phyloP scores from a whole-genome alignment of 768 basidiomycete species.

The Lyophyllum decastes region DNA sequence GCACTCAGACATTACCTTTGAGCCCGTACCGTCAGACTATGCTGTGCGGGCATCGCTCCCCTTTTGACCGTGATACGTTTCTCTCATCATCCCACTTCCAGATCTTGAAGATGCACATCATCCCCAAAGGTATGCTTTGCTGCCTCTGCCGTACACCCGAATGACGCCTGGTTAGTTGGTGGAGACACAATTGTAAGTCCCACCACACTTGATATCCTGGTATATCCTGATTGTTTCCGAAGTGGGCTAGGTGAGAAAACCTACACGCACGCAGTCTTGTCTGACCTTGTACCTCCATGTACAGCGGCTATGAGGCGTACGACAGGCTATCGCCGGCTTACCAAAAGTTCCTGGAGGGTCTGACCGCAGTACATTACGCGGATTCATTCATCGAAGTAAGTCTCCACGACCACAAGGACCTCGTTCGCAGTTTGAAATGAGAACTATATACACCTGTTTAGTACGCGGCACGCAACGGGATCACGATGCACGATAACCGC shows the following conservation, averaged over 20 bases:
- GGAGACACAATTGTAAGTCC: conserved; percentile 42
- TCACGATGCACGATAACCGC: conserved; percentile 39
- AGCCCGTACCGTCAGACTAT: conserved; percentile 60
- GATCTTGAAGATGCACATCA: conserved; percentile 43
- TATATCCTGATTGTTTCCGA: not conserved
- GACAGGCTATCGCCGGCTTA: conserved; percentile 59
- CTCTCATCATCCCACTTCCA: conserved; percentile 1
- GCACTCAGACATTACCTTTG: conserved; percentile 66
- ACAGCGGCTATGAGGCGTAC: conserved; percentile 61
- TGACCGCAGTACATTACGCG: conserved; percentile 57
- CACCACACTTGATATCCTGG: not conserved
- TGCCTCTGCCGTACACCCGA: not conserved
- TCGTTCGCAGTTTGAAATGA: not conserved
- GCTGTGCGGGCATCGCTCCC: conserved; percentile 28
- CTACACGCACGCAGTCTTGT: not conserved
- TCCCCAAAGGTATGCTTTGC: conserved; percentile 31
- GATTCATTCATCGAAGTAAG: conserved; percentile 40
- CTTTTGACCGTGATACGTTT: not conserved
- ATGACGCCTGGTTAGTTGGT: conserved; percentile 25
- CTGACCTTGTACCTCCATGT: not conserved
- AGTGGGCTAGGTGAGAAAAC: conserved; percentile 40
- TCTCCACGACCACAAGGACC: not conserved
- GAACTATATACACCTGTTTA: conserved; percentile 14
- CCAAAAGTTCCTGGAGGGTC: conserved; percentile 54
- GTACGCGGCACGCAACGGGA: conserved; percentile 30